Evolutionary conservation across 768 basidiomycete genomes (phyloP).

Genomic region (Russula earlei): DNA sequence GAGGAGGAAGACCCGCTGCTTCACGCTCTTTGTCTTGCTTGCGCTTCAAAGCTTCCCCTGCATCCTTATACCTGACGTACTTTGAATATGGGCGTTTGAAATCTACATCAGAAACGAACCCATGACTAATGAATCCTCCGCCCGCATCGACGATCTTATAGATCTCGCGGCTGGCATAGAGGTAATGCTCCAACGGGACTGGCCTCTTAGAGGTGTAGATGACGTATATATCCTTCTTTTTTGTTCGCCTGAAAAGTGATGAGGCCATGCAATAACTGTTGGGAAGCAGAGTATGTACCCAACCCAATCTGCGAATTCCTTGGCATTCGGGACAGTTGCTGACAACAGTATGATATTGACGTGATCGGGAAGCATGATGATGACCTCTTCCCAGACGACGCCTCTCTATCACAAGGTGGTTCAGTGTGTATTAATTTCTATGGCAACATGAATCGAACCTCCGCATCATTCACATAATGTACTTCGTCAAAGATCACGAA

Average conservation of each 20-base stretch:
- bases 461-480: constrained; percentile 98
- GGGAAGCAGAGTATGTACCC: constrained; percentile 50
- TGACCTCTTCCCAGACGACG: constrained; percentile 99
- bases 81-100: not conserved
- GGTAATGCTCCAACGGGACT: constrained; percentile 92
- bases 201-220: constrained; percentile 95
- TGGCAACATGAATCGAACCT: constrained; percentile 42
- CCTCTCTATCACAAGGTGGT: constrained; percentile 59
- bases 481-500: constrained; percentile 99
- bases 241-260: constrained; percentile 64
- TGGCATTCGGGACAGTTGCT: constrained; percentile 95
- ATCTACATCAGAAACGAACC: constrained; percentile 36
- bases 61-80: constrained; percentile 68
- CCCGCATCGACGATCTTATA: constrained; percentile 88
- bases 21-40: constrained; percentile 99
- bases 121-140: constrained; percentile 60
- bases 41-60: constrained; percentile 75
- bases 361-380: constrained; percentile 99
- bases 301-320: constrained; percentile 98
- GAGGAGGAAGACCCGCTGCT: constrained; percentile 82
- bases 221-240: constrained; percentile 99
- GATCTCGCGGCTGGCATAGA: constrained; percentile 88
- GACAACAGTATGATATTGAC: constrained; percentile 95
- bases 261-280: not conserved
- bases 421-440: not conserved